A percentile compares a stretch with the other conserved stretches of the same genome.
Evolutionary conservation across 768 basidiomycete species (phyloP).

Genomic region (Leccinum subtestaceum): DNA sequence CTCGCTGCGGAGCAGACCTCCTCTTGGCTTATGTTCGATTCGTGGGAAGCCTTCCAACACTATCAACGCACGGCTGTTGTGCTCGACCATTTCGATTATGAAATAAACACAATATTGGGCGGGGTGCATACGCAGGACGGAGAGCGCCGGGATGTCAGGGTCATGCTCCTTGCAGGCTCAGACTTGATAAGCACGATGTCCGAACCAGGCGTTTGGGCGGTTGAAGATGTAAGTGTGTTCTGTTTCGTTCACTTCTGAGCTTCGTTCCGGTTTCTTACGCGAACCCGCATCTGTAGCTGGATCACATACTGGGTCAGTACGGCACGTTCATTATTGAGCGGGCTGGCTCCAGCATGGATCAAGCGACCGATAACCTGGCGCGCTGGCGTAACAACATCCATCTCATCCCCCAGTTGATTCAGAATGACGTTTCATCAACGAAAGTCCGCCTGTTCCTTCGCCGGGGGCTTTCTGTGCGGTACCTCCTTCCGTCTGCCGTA

Average conservation of each 20-base stretch:
- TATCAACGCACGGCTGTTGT: conserved; percentile 98
- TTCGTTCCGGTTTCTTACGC: conserved; percentile 14
- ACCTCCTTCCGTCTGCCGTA: conserved; percentile 86
- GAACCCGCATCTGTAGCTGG: conserved; percentile 55
- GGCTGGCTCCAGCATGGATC: conserved; percentile 88
- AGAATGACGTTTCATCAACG: conserved; percentile 96
- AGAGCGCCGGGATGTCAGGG: conserved; percentile 69
- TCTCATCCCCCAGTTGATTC: conserved; percentile 90
- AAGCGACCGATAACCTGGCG: conserved; percentile 71
- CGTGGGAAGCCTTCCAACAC: conserved; percentile 94
- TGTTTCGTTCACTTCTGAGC: neutral
- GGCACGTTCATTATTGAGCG: conserved; percentile 95
- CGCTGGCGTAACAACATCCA: conserved; percentile 83
- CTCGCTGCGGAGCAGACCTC: conserved; percentile 88
- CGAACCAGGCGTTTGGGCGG: conserved; percentile 97
- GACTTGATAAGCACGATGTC: conserved; percentile 98
- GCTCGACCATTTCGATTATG: conserved; percentile 93
- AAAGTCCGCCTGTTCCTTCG: conserved; percentile 83
- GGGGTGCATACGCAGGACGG: conserved; percentile 75
- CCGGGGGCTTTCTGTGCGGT: conserved; percentile 79
- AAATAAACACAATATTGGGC: conserved; percentile 83
- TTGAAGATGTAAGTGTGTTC: conserved; percentile 73
- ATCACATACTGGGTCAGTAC: conserved; percentile 93
- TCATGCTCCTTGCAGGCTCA: conserved; percentile 96
- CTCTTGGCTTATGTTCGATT: conserved; percentile 94